Evolutionary conservation across 805 yeast genomes (phyloP).

Genomic region (Candida namnaoensis): DNA sequence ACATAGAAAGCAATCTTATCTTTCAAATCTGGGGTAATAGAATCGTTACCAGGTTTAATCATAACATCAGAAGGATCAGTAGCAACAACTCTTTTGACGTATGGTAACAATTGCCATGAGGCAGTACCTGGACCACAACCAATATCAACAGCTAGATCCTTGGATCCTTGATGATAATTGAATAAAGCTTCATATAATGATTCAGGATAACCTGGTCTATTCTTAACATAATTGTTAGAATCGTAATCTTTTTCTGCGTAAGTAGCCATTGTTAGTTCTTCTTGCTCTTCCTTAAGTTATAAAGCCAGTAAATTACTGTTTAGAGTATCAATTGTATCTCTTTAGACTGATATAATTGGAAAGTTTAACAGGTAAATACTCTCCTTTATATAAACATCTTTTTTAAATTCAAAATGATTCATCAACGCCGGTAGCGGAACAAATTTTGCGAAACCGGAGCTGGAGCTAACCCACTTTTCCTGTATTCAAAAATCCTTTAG

Average conservation of each 20-base stretch:
- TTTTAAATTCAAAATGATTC: no score
- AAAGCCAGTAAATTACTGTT: no score
- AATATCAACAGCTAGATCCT: conserved; percentile 40
- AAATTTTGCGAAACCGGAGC: no score
- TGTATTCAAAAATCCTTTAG: no score
- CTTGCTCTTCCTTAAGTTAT: no score
- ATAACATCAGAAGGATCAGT: conserved; percentile 48
- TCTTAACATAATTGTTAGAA: conserved; percentile 38
- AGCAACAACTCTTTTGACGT: conserved; percentile 42
- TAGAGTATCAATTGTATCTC: no score
- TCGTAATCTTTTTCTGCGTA: conserved; percentile 42
- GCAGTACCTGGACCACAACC: conserved; percentile 74
- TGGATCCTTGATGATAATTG: conserved; percentile 28
- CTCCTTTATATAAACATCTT: no score
- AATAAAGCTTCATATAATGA: conserved; percentile 33
- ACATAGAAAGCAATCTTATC: conserved; percentile 14
- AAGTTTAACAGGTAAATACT: no score
- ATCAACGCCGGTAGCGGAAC: no score
- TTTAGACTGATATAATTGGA: no score
- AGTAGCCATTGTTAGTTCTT: conserved; percentile 36
- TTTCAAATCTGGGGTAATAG: conserved; percentile 7
- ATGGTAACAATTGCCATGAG: conserved; percentile 34
- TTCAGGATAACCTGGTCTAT: conserved; percentile 59
- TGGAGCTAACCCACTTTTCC: no score
- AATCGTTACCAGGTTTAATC: conserved; percentile 32